Conservation (phyloP, 768 basidiomycete genomes). For the Boletellus ananiceps region DNA sequence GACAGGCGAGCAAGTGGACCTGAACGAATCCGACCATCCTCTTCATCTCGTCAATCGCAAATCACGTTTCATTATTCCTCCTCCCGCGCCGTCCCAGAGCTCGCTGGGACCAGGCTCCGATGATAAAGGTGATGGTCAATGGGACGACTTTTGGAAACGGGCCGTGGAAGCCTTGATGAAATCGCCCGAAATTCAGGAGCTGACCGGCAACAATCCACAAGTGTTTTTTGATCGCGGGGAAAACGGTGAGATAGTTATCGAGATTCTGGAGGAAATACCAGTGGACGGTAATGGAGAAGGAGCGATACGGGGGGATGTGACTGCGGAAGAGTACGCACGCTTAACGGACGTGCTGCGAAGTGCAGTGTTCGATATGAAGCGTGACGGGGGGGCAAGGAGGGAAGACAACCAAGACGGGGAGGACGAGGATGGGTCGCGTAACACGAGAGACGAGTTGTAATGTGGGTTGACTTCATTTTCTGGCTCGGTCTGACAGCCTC, state of each 20-base stretch:
- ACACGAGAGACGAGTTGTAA: constrained; percentile 31
- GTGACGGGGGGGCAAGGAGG: constrained; percentile 25
- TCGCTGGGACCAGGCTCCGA: constrained; percentile 15
- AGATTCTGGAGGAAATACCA: constrained; percentile 43
- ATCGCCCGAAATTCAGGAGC: constrained; percentile 27
- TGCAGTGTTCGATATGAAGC: constrained; percentile 48
- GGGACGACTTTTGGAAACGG: constrained; percentile 27
- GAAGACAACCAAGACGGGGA: constrained; percentile 27
- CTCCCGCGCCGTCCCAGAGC: constrained; percentile 14
- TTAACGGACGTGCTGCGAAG: constrained; percentile 50
- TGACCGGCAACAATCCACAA: constrained; percentile 29
- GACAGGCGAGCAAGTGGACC: constrained; percentile 26
- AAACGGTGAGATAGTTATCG: constrained; percentile 39
- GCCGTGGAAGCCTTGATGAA: constrained; percentile 28
- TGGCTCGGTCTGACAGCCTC: constrained; percentile 10
- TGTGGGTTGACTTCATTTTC: constrained; percentile 21
- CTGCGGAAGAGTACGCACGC: constrained; percentile 38
- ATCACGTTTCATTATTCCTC: constrained; percentile 45
- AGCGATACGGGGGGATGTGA: constrained; percentile 25
- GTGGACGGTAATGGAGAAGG: constrained; percentile 28
- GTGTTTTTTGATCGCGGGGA: constrained; percentile 41
- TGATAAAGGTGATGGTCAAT: constrained; percentile 15
- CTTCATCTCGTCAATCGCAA: constrained; percentile 45
- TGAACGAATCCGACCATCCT: constrained; percentile 55
- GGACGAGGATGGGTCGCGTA: constrained; percentile 29